Conservation (phyloP, 768 basidiomycete genomes). For the Lactarius sp. region DNA sequence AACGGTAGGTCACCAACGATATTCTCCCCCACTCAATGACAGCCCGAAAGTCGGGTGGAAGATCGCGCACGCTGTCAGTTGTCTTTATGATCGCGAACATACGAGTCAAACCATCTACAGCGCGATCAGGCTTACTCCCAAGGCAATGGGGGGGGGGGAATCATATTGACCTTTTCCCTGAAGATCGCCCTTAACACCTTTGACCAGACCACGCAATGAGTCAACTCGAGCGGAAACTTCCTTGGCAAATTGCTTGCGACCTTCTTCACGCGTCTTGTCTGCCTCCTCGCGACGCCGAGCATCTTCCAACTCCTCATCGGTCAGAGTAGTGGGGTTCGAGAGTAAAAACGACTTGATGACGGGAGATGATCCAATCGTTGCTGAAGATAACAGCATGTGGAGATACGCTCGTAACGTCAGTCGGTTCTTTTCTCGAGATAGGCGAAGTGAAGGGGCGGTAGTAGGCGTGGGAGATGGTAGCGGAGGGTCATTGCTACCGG, state of each 20-base stretch:
- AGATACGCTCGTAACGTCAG: conserved; percentile 91
- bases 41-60: conserved; percentile 82
- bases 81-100: conserved; percentile 87
- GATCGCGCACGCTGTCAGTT: conserved; percentile 66
- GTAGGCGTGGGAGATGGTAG: conserved; percentile 19
- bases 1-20: conserved; percentile 55
- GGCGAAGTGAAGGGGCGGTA: conserved; percentile 34
- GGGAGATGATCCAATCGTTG: conserved; percentile 75
- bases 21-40: conserved; percentile 97
- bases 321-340: conserved; percentile 65
- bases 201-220: conserved; percentile 74
- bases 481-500: conserved; percentile 29
- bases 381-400: conserved; percentile 67
- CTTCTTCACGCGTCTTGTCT: conserved; percentile 83
- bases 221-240: conserved; percentile 89
- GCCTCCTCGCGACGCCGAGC: conserved; percentile 78
- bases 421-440: conserved; percentile 91
- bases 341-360: conserved; percentile 84
- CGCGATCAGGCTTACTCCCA: conserved; percentile 6
- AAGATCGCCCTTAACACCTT: conserved; percentile 90
- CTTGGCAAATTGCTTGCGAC: conserved; percentile 73
- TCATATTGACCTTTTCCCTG: conserved; percentile 62
- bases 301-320: conserved; percentile 72
- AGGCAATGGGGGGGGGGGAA: not conserved
- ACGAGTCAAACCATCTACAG: conserved; percentile 76